These are phyloP conservation scores for Allomyces arbusculus DNA, from an alignment of 192 early-diverging fungal genomes.

Conservation along the genomic window DNA sequence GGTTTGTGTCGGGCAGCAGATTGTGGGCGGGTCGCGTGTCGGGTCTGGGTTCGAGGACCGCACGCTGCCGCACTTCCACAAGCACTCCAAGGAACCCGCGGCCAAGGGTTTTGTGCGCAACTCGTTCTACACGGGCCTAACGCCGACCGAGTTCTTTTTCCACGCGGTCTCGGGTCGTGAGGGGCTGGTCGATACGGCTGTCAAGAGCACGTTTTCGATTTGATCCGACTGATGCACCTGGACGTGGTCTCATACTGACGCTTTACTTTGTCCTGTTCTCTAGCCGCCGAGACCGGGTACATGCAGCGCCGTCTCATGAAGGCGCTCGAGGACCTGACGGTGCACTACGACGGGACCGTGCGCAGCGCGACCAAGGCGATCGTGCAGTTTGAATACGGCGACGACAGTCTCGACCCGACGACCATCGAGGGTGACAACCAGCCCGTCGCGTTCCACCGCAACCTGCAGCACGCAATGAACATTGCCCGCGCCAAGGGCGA, in stretches of 20 bases:
- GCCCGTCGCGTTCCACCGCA: conserved; percentile 74
- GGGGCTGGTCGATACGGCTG: conserved; percentile 97
- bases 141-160: conserved; percentile 94
- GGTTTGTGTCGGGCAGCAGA: conserved; percentile 98
- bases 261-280: too few species aligned
- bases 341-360: conserved; percentile 90
- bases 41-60: conserved; percentile 93
- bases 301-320: conserved; percentile 95
- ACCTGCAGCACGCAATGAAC: conserved; percentile 36
- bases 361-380: conserved; percentile 75
- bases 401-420: conserved; percentile 88
- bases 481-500: conserved; percentile 12
- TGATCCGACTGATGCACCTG: too few species aligned
- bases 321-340: conserved; percentile 84
- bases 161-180: conserved; percentile 98
- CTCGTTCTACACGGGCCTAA: conserved; percentile 89
- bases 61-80: conserved; percentile 88
- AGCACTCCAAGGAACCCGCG: conserved; percentile 72
- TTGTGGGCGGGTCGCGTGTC: conserved; percentile 90
- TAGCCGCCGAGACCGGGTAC: conserved; percentile 90
- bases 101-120: conserved; percentile 96
- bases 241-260: too few species aligned
- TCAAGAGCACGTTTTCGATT: conserved; percentile 55
- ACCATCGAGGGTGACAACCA: conserved; percentile 71
- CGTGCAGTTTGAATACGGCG: conserved; percentile 89